Percentiles rank a stretch among this genome's conserved stretches.
phyloP scores from a whole-genome alignment of 108 stramenopile genomes.

The Cylindrotheca fusiformis region DNA sequence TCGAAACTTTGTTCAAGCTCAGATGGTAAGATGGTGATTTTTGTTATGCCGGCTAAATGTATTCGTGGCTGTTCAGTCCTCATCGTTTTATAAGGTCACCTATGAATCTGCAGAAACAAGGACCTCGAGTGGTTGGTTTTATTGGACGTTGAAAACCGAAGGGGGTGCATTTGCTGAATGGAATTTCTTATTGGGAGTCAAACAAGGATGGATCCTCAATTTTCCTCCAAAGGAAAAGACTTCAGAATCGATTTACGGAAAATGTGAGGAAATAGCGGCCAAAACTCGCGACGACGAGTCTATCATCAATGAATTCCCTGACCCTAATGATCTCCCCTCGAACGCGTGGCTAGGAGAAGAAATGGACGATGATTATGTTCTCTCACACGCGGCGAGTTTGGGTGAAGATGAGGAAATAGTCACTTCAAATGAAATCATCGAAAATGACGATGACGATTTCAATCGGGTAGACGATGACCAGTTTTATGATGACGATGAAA shows the following conservation, averaged over 20 bases:
- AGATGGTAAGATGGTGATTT: slow-evolving; percentile 54
- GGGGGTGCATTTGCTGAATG: slow-evolving; percentile 68
- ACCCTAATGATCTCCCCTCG: slow-evolving; percentile 5
- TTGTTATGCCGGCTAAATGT: neutral
- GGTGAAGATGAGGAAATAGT: neutral
- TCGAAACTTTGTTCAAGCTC: slow-evolving; percentile 54
- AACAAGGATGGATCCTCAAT: slow-evolving; percentile 69
- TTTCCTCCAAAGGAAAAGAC: slow-evolving; percentile 13
- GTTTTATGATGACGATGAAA: too few species aligned
- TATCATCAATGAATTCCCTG: slow-evolving; percentile 53
- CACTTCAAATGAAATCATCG: neutral
- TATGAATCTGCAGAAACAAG: slow-evolving; percentile 44
- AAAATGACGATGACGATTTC: neutral
- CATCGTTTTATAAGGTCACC: slow-evolving; percentile 42
- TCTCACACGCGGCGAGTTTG: slow-evolving; percentile 34
- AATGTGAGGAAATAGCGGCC: slow-evolving; percentile 49
- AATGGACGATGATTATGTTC: slow-evolving; percentile 63
- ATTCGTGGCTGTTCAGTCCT: neutral
- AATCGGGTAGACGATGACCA: neutral
- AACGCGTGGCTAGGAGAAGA: slow-evolving; percentile 26
- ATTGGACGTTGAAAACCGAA: slow-evolving; percentile 65
- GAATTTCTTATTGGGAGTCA: slow-evolving; percentile 61
- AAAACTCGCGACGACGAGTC: slow-evolving; percentile 35
- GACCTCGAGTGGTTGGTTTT: slow-evolving; percentile 65
- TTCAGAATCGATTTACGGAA: slow-evolving; percentile 36